These are phyloP conservation scores for Ceratocystis colombiana DNA, from an alignment of 2,329 filamentous ascomycete species.

Conservation along the genomic window DNA sequence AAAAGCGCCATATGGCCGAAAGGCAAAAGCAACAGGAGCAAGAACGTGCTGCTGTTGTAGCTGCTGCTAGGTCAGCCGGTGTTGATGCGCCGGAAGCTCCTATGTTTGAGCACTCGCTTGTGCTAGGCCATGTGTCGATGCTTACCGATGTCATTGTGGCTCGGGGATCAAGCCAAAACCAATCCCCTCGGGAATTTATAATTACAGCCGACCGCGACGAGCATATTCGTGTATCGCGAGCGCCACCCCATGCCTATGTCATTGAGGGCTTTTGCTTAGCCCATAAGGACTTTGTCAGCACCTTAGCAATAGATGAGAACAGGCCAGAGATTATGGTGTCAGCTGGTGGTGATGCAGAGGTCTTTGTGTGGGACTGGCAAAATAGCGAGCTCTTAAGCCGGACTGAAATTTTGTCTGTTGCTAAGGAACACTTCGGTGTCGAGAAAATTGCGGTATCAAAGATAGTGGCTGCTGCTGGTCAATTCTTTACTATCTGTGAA, in stretches of 20 bases:
- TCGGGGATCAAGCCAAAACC: neutral
- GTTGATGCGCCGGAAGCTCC: constrained; percentile 33
- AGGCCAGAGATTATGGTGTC: constrained; percentile 60
- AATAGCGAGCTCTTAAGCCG: constrained; percentile 44
- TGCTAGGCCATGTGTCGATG: constrained; percentile 92
- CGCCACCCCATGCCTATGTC: constrained; percentile 70
- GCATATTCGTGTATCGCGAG: constrained; percentile 81
- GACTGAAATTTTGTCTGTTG: constrained; percentile 40
- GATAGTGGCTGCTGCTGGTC: constrained; percentile 28
- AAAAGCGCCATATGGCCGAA: constrained; percentile 40
- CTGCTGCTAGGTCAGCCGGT: neutral
- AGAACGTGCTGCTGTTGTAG: constrained; percentile 22
- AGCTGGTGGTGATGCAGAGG: constrained; percentile 70
- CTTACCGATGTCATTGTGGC: constrained; percentile 60
- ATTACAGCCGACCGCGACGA: constrained; percentile 49
- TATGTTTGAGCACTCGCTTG: constrained; percentile 61
- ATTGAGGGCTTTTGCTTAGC: constrained; percentile 86
- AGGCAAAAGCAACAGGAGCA: constrained; percentile 28
- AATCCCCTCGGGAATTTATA: constrained; percentile 40
- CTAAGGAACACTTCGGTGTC: neutral
- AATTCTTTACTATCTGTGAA: constrained; percentile 38
- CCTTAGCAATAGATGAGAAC: constrained; percentile 53
- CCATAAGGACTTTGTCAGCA: constrained; percentile 74
- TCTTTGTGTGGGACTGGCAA: constrained; percentile 78
- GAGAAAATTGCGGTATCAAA: constrained; percentile 39